These are phyloP conservation scores for Phytophthora pistaciae DNA, from an alignment of 352 stramenopile species.

Conservation along the genomic window DNA sequence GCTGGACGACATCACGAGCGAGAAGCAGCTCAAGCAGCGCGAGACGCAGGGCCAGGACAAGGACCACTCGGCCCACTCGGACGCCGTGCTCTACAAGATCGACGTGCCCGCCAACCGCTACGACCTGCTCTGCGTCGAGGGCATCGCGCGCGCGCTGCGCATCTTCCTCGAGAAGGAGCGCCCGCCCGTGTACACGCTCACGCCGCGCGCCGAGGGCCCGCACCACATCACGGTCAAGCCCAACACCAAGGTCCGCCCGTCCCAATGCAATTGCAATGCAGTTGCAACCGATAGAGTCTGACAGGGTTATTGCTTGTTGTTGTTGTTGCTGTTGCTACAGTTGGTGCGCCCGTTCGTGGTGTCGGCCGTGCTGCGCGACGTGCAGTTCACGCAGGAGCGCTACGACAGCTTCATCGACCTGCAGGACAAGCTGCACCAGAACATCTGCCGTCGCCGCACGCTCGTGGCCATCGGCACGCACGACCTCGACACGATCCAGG, in stretches of 20 bases:
- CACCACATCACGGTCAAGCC: conserved; percentile 91
- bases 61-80: conserved; percentile 66
- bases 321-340: conserved; percentile 24
- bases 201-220: conserved; percentile 59
- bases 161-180: conserved; percentile 98
- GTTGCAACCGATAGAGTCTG: not conserved
- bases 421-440: conserved; percentile 99
- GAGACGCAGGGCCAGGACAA: conserved; percentile 83
- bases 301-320: conserved; percentile 9
- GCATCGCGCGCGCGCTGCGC: conserved; percentile 95
- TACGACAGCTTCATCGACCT: conserved; percentile 99
- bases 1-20: conserved; percentile 93
- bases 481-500: conserved; percentile 97
- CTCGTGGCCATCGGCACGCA: conserved; percentile 99
- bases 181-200: conserved; percentile 88
- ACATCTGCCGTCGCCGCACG: conserved; percentile 99
- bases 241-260: conserved; percentile 71
- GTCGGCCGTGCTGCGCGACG: conserved; percentile 96
- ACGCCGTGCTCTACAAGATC: conserved; percentile 99
- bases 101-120: conserved; percentile 99
- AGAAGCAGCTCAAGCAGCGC: conserved; percentile 88
- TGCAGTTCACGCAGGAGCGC: conserved; percentile 95
- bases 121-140: conserved; percentile 99
- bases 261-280: no score
- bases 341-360: conserved; percentile 97